Evolutionary conservation across 192 early-diverging fungal species (phyloP), one percentile per base, ranked within the genome.

Genomic region (Coemansia sp.): DNA sequence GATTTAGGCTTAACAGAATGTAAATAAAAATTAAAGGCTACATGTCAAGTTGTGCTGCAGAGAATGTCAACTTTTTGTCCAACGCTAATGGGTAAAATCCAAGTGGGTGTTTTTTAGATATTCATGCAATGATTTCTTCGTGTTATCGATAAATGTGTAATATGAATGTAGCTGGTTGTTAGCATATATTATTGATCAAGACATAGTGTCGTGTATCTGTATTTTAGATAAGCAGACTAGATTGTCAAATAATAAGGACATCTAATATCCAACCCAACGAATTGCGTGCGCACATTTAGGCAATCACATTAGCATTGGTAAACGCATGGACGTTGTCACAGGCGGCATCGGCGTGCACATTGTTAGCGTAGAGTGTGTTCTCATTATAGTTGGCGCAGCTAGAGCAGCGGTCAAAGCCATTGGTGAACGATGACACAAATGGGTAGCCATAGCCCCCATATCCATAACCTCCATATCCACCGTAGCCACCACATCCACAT

Each of bases 301-400:
- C 47, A 46, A 46, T 44, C 4, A 69, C 46, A 33, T 64, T 64
- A 47, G 68, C 73, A 91, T 95, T 72, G 93, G 93, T 66, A 87
- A 96, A 85, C 90, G 93, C 71, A 93, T 96, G 49, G 31, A 69
- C 27, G 16, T 65, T 75, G 67, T 49, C 68, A 43, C 29, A 57
- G 51, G 42, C 49, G 0, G 31, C 18, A 3, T 68, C 61, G 27
- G 62, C 66, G 22, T 68, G 18, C 5, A 64, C 63, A 44, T 74
- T 52, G 60, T 74, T 74, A 40, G 44, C 12, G n/a, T 64, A 74
- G 24, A 74, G 29, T 2, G 72, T 74, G n/a, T 74, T 54, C 29
- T 74, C 72, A 33, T 74, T 74, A 29, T 24, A 74, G 60, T 74
- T 20, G n/a, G 66, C 63, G 36, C 62, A 33, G 65, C 67, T 69